Evolutionary conservation across 176 grass and related monocot genomes (phyloP), one percentile per base, ranked within the genome.

Genomic region (Eragrostis nindensis): DNA sequence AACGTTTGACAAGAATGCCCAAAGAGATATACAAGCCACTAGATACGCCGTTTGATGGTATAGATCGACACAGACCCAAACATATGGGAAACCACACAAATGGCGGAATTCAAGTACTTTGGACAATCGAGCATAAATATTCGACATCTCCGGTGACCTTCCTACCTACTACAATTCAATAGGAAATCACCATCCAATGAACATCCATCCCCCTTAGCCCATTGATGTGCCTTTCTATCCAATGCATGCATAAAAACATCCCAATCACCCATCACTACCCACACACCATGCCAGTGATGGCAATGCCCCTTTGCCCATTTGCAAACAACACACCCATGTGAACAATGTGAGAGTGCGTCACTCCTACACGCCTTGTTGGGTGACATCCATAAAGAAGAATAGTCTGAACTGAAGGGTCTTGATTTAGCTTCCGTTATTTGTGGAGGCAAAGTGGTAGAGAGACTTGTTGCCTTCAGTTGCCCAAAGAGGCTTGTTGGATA

Each of bases 321-420:
- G 32, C 32, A 36, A 36, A 36, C 32, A 36, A 36, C 32, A 36
- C 32, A 36, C 36, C 59, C 86, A 88, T 79, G 69, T 53, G 75
- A 36, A 80, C 13, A 80, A 84, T 38, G 75, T 68, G 86, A 52
- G 73, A 5, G 73, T 32, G 18, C 42, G 36, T 74, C 61, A 67
- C 73, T 43, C 22, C 38, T 55, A 22, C 47, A 77, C 70, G 65
- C 38, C 73, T 46, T 74, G 53, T 49, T 48, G 15, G 62, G 43
- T 70, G 13, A 18, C 22, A 63, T 15, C 63, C 38, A 70, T 70
- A 36, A 55, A 76, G 53, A 82, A 63, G 76, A 78, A 63, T 61
- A 19, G n/a, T 30, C 15, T 5, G 16, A 36, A 4, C 32, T 36
- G 32, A 36, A 36, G 32, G 32, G 32, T 36, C 32, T 36, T 6